These are phyloP conservation scores for Fusarium sp. DNA, from an alignment of 2,329 filamentous ascomycete species.

Conservation along the genomic window DNA sequence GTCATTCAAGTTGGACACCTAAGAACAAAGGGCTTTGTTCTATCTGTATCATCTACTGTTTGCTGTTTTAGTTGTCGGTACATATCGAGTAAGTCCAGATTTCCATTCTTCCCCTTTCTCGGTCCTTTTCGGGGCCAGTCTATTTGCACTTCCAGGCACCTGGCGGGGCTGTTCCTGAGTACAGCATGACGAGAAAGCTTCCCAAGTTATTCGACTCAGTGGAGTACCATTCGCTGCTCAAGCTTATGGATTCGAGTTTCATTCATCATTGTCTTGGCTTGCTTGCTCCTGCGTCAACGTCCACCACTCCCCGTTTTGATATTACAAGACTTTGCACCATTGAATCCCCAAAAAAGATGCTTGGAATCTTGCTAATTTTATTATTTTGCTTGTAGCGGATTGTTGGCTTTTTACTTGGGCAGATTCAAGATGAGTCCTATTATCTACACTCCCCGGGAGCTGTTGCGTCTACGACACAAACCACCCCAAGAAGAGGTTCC, in stretches of 20 bases:
- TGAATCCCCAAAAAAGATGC: conserved; percentile 42
- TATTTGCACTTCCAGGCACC: background rate
- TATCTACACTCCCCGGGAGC: conserved; percentile 57
- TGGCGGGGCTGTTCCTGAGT: background rate
- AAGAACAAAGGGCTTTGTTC: conserved; percentile 49
- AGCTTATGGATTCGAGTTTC: background rate
- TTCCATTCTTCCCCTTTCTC: conserved; percentile 1
- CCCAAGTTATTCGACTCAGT: background rate
- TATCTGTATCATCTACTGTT: conserved; percentile 47
- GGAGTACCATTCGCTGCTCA: background rate
- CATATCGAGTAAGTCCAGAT: conserved; percentile 46
- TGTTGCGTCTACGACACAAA: conserved; percentile 52
- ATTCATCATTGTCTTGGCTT: background rate
- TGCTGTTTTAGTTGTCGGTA: conserved; percentile 47
- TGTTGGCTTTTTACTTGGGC: conserved; percentile 54
- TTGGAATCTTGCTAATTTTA: conserved; percentile 48
- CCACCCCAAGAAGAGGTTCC: conserved; percentile 44
- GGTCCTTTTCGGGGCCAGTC: background rate
- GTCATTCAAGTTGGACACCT: conserved; percentile 37
- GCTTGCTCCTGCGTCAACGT: background rate
- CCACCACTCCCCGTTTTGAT: background rate
- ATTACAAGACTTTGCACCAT: background rate
- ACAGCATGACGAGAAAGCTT: no score
- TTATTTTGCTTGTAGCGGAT: conserved; percentile 45
- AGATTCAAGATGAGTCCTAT: conserved; percentile 55